Percentiles rank a stretch among this genome's conserved stretches.
These are phyloP conservation scores for Epichloe baconii DNA, from an alignment of 2,329 filamentous ascomycete genomes.

Conservation along the genomic window DNA sequence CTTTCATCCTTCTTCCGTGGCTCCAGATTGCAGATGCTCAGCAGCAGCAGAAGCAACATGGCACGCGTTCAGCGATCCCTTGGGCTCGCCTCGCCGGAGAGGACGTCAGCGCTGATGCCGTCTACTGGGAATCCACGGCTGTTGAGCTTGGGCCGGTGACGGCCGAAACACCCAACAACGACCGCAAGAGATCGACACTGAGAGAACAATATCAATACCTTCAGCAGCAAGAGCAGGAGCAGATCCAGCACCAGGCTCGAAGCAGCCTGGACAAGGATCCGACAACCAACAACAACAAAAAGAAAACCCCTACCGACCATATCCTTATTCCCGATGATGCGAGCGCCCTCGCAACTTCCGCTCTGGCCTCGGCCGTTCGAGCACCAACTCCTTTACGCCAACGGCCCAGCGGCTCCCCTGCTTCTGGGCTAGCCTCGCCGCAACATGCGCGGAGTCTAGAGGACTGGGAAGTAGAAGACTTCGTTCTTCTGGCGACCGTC, in stretches of 20 bases:
- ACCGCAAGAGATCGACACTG: background rate
- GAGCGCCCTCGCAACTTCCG: constrained; percentile 95
- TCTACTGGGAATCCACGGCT: constrained; percentile 19
- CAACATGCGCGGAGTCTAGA: constrained; percentile 91
- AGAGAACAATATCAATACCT: background rate
- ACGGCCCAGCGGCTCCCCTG: constrained; percentile 40
- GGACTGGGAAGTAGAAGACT: constrained; percentile 99
- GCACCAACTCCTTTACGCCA: constrained; percentile 66
- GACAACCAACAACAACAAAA: constrained; percentile 12
- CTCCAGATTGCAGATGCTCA: constrained; percentile 45
- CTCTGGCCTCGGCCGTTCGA: constrained; percentile 93
- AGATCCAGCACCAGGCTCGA: constrained; percentile 11
- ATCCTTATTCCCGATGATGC: constrained; percentile 47
- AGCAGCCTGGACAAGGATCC: constrained; percentile 2
- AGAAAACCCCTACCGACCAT: constrained; percentile 6
- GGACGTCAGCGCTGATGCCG: background rate
- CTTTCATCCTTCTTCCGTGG: constrained; percentile 44
- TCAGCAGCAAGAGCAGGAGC: constrained; percentile 10
- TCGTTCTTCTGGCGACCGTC: constrained; percentile 99
- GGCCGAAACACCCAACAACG: constrained; percentile 13
- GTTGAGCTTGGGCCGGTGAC: constrained; percentile 12
- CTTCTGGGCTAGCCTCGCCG: constrained; percentile 64
- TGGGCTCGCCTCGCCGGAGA: background rate
- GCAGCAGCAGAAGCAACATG: constrained; percentile 40
- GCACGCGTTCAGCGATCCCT: constrained; percentile 1